Evolutionary conservation across 1,284 basidiomycete species (phyloP), one percentile per base, ranked within the genome.

Genomic region (Pholiota adiposa): DNA sequence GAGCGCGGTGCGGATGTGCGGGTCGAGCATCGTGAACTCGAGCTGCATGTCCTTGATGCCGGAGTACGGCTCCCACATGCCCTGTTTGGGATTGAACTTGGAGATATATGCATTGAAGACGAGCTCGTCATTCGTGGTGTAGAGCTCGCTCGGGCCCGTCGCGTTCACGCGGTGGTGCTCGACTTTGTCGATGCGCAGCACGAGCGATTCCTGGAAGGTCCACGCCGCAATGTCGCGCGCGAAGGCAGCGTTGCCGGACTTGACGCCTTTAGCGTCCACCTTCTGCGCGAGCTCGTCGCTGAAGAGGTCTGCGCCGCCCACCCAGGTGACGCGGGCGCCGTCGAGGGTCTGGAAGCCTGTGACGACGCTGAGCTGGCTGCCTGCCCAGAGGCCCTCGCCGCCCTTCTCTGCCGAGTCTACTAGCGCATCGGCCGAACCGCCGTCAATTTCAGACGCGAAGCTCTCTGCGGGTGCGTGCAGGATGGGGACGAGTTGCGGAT

Each of bases 11-110:
- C 95, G 91, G 62, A 97, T 78, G 73, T 96, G 93, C 1, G 96
- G 97, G 75, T 99, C 97, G 43, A 99, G 87, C 97, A 99, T 99
- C 27, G 93, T 95, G 73, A 98, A 97, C 67, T 97, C 95, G 54
- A 99, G 83, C 70, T 98, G 97, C 18, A 98, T 69, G 73, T 97
- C 93, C 9, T 78, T 79, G 56, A 92, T 72, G 27, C 80, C 84
- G 3, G 86, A 85, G 72, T 89, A 90, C 0, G 94, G 90, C 44
- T 77, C 77, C 93, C 93, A 98, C 12, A 73, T 75, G 5, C 78
- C 75, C 14, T 77, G 79, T 56, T 73, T 72, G 11, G 83, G 69
- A 64, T 92, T 79, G 70, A 83, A 92, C 48, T 82, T 81, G 2
- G 88, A 90, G 38, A 97, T 82, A 41, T 89, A 83, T 4, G 92